A percentile compares a stretch with the other conserved stretches of the same genome.
These are phyloP conservation scores for Mrakiaceae sp. DNA, from an alignment of 1,284 basidiomycete species.

Conservation along the genomic window DNA sequence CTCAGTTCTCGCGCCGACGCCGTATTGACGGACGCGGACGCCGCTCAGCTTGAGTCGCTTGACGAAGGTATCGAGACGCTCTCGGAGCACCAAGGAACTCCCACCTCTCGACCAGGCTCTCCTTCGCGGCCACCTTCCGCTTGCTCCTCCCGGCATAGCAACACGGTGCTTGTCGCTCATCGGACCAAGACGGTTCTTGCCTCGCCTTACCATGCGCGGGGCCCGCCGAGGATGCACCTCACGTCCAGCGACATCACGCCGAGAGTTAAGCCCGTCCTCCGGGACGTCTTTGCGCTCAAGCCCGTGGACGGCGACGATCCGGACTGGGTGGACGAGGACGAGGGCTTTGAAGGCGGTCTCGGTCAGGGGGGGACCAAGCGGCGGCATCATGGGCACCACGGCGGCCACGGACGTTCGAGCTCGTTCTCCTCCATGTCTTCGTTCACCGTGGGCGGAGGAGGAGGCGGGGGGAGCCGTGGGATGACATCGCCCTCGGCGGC, in stretches of 20 bases:
- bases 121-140: not conserved
- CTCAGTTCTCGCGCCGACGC: too few relatives aligned
- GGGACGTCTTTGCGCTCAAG: constrained; percentile 37
- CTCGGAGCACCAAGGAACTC: not conserved
- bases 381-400: not conserved
- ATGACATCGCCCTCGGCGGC: not conserved
- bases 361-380: constrained; percentile 26
- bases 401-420: not conserved
- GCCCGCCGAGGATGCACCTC: constrained; percentile 20
- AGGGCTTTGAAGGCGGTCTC: constrained; percentile 35
- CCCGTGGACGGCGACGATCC: constrained; percentile 20
- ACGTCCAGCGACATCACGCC: constrained; percentile 12
- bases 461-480: too few relatives aligned
- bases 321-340: constrained; percentile 39
- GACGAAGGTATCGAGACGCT: constrained; percentile 4
- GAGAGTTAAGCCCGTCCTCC: constrained; percentile 26
- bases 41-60: not conserved
- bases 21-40: too few relatives aligned
- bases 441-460: not conserved
- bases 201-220: constrained; percentile 21
- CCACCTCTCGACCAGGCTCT: not conserved
- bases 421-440: not conserved
- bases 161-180: constrained; percentile 18
- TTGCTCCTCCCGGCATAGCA: not conserved
- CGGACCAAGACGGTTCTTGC: constrained; percentile 20